Percentiles rank a stretch among this genome's conserved stretches.
Conservation (phyloP, 805 yeast species). For the Hagleromyces aurorensis region DNA sequence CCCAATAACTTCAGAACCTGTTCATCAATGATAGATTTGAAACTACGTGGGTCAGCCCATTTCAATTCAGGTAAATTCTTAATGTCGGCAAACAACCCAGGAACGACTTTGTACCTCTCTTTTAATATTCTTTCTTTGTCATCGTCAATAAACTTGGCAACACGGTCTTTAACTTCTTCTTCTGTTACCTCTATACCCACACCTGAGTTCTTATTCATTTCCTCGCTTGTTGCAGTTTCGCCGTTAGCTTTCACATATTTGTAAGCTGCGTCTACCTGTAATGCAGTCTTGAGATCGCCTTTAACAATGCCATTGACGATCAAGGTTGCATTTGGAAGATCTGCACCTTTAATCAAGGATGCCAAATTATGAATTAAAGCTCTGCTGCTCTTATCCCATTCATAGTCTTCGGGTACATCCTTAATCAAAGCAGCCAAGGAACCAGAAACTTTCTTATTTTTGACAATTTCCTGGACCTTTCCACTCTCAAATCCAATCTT, state of each 20-base stretch:
- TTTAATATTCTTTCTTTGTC: conserved; percentile 52
- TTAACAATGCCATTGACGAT: conserved; percentile 56
- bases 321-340: conserved; percentile 39
- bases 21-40: conserved; percentile 82
- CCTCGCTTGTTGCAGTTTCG: conserved; percentile 38
- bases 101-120: conserved; percentile 76
- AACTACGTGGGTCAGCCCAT: conserved; percentile 85
- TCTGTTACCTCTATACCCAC: conserved; percentile 70
- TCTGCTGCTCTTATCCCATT: conserved; percentile 51
- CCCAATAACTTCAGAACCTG: conserved; percentile 69
- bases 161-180: conserved; percentile 52
- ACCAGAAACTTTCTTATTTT: conserved; percentile 75
- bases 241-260: conserved; percentile 57
- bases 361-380: conserved; percentile 74
- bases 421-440: conserved; percentile 55
- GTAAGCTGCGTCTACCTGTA: conserved; percentile 75
- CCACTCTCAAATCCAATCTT: conserved; percentile 62
- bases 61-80: conserved; percentile 68
- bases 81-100: conserved; percentile 67
- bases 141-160: conserved; percentile 50
- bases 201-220: conserved; percentile 61
- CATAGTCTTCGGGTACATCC: conserved; percentile 31
- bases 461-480: conserved; percentile 71
- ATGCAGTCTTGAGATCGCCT: conserved; percentile 54
- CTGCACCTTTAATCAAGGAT: conserved; percentile 51